Evolutionary conservation across 371 early-diverging fungal species (phyloP).

Genomic region (Mucor racemosus): DNA sequence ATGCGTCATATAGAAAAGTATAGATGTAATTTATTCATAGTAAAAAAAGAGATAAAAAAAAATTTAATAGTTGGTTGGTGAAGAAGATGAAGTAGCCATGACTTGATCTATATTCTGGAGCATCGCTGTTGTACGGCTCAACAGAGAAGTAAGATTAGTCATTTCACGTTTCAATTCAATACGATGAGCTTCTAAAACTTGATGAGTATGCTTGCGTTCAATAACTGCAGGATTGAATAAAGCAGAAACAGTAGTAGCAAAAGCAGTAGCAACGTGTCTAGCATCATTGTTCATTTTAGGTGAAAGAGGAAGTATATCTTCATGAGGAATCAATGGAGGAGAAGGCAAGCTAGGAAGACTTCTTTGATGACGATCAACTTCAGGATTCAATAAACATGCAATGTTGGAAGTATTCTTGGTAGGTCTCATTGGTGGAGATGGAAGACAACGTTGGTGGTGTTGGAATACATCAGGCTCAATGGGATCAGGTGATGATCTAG

Average conservation of each 20-base stretch:
- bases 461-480: constrained; percentile 47
- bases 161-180: constrained; percentile 69
- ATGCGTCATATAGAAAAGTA: constrained; percentile 3
- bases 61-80: constrained; percentile 3
- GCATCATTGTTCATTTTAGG: constrained; percentile 14
- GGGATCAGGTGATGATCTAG: constrained; percentile 28
- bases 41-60: neutral
- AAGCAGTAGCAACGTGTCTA: constrained; percentile 30
- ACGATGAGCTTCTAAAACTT: constrained; percentile 61
- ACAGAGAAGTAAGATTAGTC: constrained; percentile 57
- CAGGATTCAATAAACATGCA: constrained; percentile 46
- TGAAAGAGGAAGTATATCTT: constrained; percentile 25
- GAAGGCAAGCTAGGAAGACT: constrained; percentile 43
- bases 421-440: constrained; percentile 50
- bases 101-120: constrained; percentile 65
- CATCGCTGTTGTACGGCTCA: constrained; percentile 66
- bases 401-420: constrained; percentile 24
- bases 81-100: constrained; percentile 23
- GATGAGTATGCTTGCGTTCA: constrained; percentile 37
- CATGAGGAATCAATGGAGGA: constrained; percentile 42
- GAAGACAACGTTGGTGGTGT: constrained; percentile 32
- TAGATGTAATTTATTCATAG: constrained; percentile 2
- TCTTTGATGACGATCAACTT: constrained; percentile 24
- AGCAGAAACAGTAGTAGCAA: constrained; percentile 12
- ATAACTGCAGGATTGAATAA: constrained; percentile 37